Percentiles rank a stretch among this genome's conserved stretches.
These are phyloP conservation scores for Erodium chrysanthum DNA, from an alignment of 441 rosid species.

Conservation along the genomic window DNA sequence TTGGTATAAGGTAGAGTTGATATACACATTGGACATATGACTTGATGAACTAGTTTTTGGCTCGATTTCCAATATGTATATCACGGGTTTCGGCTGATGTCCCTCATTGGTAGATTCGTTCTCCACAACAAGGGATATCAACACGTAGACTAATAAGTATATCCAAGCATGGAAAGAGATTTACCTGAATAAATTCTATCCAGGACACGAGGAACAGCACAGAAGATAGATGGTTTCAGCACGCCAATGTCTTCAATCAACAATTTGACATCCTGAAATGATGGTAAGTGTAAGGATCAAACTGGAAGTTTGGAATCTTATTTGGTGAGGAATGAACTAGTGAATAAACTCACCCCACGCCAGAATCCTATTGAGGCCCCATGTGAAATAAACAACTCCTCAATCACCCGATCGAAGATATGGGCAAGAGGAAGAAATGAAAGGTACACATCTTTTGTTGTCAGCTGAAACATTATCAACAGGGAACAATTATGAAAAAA, in stretches of 20 bases:
- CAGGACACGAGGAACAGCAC: constrained; percentile 97
- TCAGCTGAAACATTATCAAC: constrained; percentile 40
- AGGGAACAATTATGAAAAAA: constrained; percentile 2
- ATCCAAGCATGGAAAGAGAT: constrained; percentile 12
- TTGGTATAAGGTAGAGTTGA: neutral
- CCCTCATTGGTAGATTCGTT: no score
- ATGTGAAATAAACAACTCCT: constrained; percentile 57
- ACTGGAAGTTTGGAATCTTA: constrained; percentile 3
- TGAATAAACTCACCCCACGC: constrained; percentile 40
- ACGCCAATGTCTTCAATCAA: constrained; percentile 82
- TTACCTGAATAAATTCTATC: constrained; percentile 73
- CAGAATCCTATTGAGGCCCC: constrained; percentile 91
- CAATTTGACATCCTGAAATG: constrained; percentile 69
- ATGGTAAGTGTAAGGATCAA: neutral
- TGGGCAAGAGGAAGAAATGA: constrained; percentile 98
- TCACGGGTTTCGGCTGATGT: no score
- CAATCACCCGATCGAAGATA: constrained; percentile 84
- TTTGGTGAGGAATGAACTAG: constrained; percentile 8
- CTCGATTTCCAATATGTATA: no score
- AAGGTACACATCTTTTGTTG: constrained; percentile 56
- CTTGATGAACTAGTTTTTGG: no score
- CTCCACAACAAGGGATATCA: no score
- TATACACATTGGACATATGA: no score
- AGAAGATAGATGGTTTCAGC: constrained; percentile 78
- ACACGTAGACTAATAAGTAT: neutral